Percentiles rank a stretch among this genome's conserved stretches.
These are phyloP conservation scores for Adansonia grandidieri DNA, from an alignment of 441 rosid genomes.

Conservation along the genomic window DNA sequence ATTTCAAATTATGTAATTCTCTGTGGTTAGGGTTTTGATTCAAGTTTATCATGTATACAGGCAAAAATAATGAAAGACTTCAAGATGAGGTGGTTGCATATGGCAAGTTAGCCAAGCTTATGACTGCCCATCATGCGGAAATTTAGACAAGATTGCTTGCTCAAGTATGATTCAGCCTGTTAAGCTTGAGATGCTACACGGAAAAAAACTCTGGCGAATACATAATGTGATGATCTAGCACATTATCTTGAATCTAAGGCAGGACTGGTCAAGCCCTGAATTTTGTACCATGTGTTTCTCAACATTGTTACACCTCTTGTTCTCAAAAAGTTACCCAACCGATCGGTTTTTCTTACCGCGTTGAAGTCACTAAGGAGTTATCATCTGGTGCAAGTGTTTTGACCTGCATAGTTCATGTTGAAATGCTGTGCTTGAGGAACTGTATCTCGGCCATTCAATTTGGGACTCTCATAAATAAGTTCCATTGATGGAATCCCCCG, in stretches of 20 bases:
- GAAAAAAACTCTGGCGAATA: not conserved
- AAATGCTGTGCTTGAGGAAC: conserved; percentile 6
- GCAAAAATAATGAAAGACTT: conserved; percentile 2
- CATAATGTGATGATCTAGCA: not conserved
- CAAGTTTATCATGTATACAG: conserved; percentile 2
- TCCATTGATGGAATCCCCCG: not conserved
- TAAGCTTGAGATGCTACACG: not conserved
- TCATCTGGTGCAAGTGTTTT: not conserved
- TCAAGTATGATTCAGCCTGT: not conserved
- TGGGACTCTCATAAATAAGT: not conserved
- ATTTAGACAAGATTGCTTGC: not conserved
- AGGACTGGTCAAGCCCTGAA: not conserved
- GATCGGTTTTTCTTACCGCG: not conserved
- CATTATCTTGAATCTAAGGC: not conserved
- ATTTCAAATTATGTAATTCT: not conserved
- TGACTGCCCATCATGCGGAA: not conserved
- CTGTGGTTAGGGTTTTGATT: not conserved
- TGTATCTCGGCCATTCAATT: not conserved
- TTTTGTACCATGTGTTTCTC: not conserved
- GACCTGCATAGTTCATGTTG: not conserved
- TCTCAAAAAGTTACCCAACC: not conserved
- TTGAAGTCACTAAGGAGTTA: not conserved
- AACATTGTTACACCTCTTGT: not conserved
- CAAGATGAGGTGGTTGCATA: conserved; percentile 10
- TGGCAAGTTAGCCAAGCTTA: not conserved